Conservation (phyloP, 2,329 filamentous ascomycete species). For the Aspergillus brunneoviolaceus region DNA sequence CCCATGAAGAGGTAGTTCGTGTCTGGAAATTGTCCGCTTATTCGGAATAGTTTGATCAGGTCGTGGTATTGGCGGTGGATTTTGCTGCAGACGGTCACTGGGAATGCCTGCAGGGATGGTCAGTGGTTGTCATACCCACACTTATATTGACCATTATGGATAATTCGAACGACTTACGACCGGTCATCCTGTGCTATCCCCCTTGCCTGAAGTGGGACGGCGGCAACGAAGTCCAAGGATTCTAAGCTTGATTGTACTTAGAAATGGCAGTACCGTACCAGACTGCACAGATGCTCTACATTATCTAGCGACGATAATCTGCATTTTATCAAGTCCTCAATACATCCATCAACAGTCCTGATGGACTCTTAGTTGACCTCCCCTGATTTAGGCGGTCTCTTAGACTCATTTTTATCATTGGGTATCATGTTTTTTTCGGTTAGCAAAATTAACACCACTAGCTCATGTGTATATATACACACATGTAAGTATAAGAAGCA, state of each 20-base stretch:
- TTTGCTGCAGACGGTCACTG: conserved; percentile 96
- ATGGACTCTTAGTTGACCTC: too few species aligned
- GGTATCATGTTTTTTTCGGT: too few species aligned
- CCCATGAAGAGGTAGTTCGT: conserved; percentile 99
- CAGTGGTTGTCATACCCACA: conserved; percentile 17
- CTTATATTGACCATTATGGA: conserved; percentile 54
- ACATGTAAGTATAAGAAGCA: too few species aligned
- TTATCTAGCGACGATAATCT: conserved; percentile 49
- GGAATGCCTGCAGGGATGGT: conserved; percentile 71
- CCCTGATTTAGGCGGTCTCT: too few species aligned
- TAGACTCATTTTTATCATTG: too few species aligned
- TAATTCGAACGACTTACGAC: conserved; percentile 47
- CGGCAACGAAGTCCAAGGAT: neutral
- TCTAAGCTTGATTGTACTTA: conserved; percentile 11
- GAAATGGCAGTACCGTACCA: conserved; percentile 59
- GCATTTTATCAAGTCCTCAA: conserved; percentile 94
- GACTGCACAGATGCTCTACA: conserved; percentile 85
- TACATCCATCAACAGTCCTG: conserved; percentile 78
- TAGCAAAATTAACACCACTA: too few species aligned
- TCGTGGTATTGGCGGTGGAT: conserved; percentile 99
- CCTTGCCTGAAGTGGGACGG: conserved; percentile 63
- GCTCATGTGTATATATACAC: too few species aligned
- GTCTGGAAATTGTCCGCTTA: conserved; percentile 94
- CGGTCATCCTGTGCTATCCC: conserved; percentile 94
- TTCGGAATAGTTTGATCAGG: conserved; percentile 99